These are phyloP conservation scores for Calonectria pteridis DNA, from an alignment of 2,329 filamentous ascomycete genomes.

Conservation along the genomic window DNA sequence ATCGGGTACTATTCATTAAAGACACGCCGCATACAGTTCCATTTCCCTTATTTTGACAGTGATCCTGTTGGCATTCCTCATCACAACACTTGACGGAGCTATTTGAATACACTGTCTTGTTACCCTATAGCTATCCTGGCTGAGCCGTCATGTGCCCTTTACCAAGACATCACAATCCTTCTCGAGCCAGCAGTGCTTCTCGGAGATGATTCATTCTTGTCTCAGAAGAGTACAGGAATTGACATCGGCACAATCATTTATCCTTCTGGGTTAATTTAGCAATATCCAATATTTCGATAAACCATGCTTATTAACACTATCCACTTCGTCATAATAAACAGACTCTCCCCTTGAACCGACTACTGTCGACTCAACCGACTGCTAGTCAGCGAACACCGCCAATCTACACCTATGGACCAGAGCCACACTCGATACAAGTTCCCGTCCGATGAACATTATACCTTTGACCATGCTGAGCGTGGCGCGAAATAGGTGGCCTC, in stretches of 20 bases:
- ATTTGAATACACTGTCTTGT: not conserved
- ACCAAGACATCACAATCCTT: not conserved
- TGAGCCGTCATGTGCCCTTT: not conserved
- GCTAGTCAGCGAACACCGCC: not conserved
- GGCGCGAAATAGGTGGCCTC: not conserved
- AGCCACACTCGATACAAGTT: not conserved
- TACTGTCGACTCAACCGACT: not conserved
- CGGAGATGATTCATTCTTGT: too few relatives aligned
- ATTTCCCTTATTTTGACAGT: not conserved
- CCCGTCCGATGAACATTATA: not conserved
- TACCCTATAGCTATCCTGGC: not conserved
- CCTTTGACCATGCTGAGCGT: not conserved
- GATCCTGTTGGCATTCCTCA: too few relatives aligned
- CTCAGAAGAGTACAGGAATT: too few relatives aligned
- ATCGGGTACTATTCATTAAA: too few relatives aligned
- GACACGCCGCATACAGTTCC: not conserved
- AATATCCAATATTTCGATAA: not conserved
- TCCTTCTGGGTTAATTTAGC: not conserved
- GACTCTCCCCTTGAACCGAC: not conserved
- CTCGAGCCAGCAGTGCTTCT: not conserved
- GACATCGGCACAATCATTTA: too few relatives aligned
- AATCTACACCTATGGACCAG: not conserved
- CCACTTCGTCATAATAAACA: not conserved
- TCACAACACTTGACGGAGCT: not conserved
- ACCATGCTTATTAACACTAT: conserved; percentile 23